Conservation (phyloP, 2,329 filamentous ascomycete species). For the Botrytis galanthina region DNA sequence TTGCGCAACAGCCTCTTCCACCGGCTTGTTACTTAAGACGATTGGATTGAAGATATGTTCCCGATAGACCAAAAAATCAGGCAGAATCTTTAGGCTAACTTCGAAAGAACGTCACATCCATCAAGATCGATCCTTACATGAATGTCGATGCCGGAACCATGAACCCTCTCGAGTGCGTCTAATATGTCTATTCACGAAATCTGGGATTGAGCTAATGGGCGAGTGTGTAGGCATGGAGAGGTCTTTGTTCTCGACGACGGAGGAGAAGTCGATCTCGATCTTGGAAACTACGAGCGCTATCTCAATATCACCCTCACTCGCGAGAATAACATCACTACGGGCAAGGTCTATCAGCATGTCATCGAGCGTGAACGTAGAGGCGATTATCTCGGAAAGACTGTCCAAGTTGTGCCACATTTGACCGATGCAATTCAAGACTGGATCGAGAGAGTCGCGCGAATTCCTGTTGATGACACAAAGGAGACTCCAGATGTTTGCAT, state of each 20-base stretch:
- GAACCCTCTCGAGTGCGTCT: slow-evolving; percentile 57
- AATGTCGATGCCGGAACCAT: slow-evolving; percentile 70
- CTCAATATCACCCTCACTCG: slow-evolving; percentile 75
- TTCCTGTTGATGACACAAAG: slow-evolving; percentile 81
- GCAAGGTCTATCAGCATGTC: slow-evolving; percentile 90
- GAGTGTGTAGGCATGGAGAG: slow-evolving; percentile 68
- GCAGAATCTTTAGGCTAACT: slow-evolving; percentile 36
- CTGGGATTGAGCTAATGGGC: slow-evolving; percentile 36
- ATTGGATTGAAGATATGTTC: slow-evolving; percentile 70
- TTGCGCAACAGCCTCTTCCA: slow-evolving; percentile 57
- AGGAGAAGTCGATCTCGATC: slow-evolving; percentile 71
- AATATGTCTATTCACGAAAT: slow-evolving; percentile 6
- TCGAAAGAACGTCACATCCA: slow-evolving; percentile 55
- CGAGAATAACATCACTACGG: slow-evolving; percentile 96
- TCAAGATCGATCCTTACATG: slow-evolving; percentile 72
- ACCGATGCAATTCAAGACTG: slow-evolving; percentile 90
- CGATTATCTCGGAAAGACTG: slow-evolving; percentile 77
- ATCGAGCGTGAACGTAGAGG: slow-evolving; percentile 66
- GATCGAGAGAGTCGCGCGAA: slow-evolving; percentile 81
- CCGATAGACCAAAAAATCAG: slow-evolving; percentile 18
- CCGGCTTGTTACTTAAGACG: slow-evolving; percentile 76
- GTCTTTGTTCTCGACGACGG: slow-evolving; percentile 85
- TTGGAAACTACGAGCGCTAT: slow-evolving; percentile 78
- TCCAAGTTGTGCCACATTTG: slow-evolving; percentile 90
- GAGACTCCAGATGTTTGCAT: slow-evolving; percentile 90